Percentiles rank a stretch among this genome's conserved stretches.
phyloP scores from a whole-genome alignment of 2,329 filamentous ascomycete species.

The Talaromyces marneffei region DNA sequence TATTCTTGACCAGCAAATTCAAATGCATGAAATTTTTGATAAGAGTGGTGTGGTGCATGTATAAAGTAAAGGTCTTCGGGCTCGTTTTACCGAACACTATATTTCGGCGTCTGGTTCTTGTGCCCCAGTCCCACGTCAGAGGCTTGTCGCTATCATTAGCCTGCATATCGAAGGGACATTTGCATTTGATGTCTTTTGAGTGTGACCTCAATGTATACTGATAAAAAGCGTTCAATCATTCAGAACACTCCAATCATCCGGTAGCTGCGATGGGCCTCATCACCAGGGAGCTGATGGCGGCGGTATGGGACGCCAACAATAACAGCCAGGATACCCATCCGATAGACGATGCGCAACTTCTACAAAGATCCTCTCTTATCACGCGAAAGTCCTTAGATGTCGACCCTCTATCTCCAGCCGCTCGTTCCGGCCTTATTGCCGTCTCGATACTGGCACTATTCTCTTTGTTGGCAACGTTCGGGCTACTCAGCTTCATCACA shows the following conservation, averaged over 20 bases:
- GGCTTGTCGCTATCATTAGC: background rate
- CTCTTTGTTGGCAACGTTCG: constrained; percentile 42
- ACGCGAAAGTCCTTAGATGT: constrained; percentile 21
- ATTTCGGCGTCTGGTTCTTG: background rate
- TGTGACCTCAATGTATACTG: background rate
- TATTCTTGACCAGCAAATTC: background rate
- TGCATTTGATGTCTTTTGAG: background rate
- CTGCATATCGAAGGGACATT: background rate
- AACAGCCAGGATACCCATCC: background rate
- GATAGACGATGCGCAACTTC: background rate
- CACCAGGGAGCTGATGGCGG: background rate
- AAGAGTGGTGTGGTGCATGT: background rate
- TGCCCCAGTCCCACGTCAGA: background rate
- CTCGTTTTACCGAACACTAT: background rate
- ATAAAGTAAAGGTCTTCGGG: background rate
- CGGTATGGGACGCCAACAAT: background rate
- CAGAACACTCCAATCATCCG: background rate
- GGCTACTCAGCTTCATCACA: constrained; percentile 45
- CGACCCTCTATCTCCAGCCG: constrained; percentile 16
- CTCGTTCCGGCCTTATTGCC: constrained; percentile 41
- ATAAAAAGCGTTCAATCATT: background rate
- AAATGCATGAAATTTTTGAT: background rate
- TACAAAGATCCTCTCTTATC: background rate
- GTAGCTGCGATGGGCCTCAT: background rate
- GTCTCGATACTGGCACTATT: constrained; percentile 44